Evolutionary conservation across 129 eudicot species (phyloP).

Genomic region (Tagetes patula): DNA sequence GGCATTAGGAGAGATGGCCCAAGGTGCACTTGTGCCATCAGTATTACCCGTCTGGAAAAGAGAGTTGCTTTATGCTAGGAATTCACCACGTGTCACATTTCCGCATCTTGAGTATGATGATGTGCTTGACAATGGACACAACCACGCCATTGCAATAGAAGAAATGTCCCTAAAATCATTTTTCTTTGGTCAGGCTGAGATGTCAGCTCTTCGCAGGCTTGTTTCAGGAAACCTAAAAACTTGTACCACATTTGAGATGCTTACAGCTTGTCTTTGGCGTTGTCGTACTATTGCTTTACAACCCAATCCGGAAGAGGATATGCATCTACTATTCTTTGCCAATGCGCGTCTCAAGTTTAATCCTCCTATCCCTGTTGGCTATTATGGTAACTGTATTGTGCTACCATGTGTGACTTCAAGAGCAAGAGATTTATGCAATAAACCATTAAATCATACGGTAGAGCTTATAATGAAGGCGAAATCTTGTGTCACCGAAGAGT

Average conservation of each 20-base stretch:
- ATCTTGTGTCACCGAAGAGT: slow-evolving; percentile 31
- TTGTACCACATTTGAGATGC: slow-evolving; percentile 33
- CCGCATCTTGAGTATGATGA: slow-evolving; percentile 21
- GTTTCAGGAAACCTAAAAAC: slow-evolving; percentile 17
- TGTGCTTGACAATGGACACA: background rate
- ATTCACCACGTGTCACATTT: background rate
- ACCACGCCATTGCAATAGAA: background rate
- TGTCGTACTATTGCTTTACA: slow-evolving; percentile 41
- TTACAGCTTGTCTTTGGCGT: slow-evolving; percentile 44
- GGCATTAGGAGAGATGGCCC: background rate
- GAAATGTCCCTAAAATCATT: slow-evolving; percentile 6
- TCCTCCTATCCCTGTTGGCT: slow-evolving; percentile 38
- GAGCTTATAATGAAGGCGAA: slow-evolving; percentile 34
- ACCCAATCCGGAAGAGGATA: slow-evolving; percentile 23
- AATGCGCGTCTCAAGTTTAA: slow-evolving; percentile 20
- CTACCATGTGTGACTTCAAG: slow-evolving; percentile 28
- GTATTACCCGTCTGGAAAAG: too few relatives aligned
- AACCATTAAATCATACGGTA: slow-evolving; percentile 31
- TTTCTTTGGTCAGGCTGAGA: slow-evolving; percentile 30
- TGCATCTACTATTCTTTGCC: slow-evolving; percentile 13
- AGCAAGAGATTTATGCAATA: slow-evolving; percentile 19
- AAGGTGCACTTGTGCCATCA: too few relatives aligned
- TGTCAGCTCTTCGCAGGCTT: slow-evolving; percentile 14
- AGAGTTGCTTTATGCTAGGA: too few relatives aligned
- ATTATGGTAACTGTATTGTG: slow-evolving; percentile 38